Base-by-base conservation (phyloP, 352 stramenopile species). In the Peronospora destructor region DNA sequence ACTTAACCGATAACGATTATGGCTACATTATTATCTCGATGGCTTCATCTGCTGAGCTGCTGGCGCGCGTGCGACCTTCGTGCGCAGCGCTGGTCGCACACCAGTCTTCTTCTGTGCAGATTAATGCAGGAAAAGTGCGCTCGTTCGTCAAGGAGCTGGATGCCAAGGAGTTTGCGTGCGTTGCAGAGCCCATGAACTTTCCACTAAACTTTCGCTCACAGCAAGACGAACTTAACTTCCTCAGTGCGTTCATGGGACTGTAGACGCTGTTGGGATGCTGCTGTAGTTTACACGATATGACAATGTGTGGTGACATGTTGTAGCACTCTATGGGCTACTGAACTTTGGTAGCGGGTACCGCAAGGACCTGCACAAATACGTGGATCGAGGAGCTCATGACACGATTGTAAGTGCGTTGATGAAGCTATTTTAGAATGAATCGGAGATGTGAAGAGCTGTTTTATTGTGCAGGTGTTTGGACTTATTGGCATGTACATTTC, bases 401-500 rank as follows among this genome's bases (percentile, higher is more conserved):
- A 91, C 80, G 0, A 91, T 91, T 56, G 80, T 89, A 53, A 40
- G 61, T 47, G 6, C 17, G 30, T 47, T 36, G 25, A 49, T 12
- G 14, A 14, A 8, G 13, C 2, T 29, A 33, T 30, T 43, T 21
- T 21, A 3, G 8, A n/a, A 0, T 13, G 3, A 5, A n/a, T 17
- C 1, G 13, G 11, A 21, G 6, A 21, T 13, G 10, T 13, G 53
- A 1, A 47, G 43, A 14, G 13, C 6, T 46, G 25, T 5, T 45
- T 11, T 29, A 35, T 21, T 12, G 32, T 57, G 21, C 50, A 91
- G 80, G 56, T 85, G 47, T 91, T 85, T 49, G 80, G 80, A n/a
- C 51, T 87, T n/a, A 69, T 91, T 35, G 80, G 80, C 47, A 87
- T 91, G 69, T 91, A 87, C 75, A 91, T 91, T 30, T 86, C 75